Evolutionary conservation across 2,329 filamentous ascomycete genomes (phyloP).

Genomic region (Xylariales sp.): DNA sequence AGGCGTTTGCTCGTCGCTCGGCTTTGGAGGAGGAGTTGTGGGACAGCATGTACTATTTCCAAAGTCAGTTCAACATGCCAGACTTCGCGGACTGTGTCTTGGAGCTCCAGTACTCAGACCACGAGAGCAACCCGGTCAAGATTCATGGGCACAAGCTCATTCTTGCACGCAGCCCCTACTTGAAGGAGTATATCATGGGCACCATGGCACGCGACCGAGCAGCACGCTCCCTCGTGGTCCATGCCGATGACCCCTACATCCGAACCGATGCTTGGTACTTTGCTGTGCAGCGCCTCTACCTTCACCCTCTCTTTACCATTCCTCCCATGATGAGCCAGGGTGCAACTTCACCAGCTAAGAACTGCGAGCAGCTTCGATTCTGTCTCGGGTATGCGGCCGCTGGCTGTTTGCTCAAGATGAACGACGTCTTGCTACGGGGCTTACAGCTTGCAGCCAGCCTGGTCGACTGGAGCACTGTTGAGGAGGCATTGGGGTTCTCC

Average conservation of each 20-base stretch:
- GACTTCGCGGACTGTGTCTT: conserved; percentile 38
- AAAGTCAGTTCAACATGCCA: conserved; percentile 31
- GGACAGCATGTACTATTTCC: conserved; percentile 27
- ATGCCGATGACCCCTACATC: conserved; percentile 48
- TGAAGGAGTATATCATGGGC: conserved; percentile 28
- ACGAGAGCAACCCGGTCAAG: conserved; percentile 30
- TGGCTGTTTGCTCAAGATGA: conserved; percentile 53
- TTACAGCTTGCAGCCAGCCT: conserved; percentile 54
- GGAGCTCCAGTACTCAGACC: conserved; percentile 32
- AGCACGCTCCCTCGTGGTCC: conserved; percentile 37
- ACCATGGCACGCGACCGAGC: conserved; percentile 26
- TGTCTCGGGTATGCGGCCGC: conserved; percentile 63
- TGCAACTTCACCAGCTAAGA: conserved; percentile 31
- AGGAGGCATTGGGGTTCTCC: conserved; percentile 54
- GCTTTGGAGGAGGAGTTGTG: conserved; percentile 18
- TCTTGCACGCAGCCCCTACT: conserved; percentile 45
- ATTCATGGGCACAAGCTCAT: conserved; percentile 53
- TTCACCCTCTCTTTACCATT: conserved; percentile 41
- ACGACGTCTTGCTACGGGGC: conserved; percentile 51
- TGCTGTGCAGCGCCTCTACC: conserved; percentile 54
- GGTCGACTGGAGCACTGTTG: conserved; percentile 59
- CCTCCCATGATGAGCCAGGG: conserved; percentile 22
- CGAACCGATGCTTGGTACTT: conserved; percentile 53
- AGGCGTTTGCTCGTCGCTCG: conserved; percentile 15
- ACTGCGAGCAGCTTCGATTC: conserved; percentile 44